Evolutionary conservation across 345 rosid species (phyloP).

Genomic region (Boechera stricta): DNA sequence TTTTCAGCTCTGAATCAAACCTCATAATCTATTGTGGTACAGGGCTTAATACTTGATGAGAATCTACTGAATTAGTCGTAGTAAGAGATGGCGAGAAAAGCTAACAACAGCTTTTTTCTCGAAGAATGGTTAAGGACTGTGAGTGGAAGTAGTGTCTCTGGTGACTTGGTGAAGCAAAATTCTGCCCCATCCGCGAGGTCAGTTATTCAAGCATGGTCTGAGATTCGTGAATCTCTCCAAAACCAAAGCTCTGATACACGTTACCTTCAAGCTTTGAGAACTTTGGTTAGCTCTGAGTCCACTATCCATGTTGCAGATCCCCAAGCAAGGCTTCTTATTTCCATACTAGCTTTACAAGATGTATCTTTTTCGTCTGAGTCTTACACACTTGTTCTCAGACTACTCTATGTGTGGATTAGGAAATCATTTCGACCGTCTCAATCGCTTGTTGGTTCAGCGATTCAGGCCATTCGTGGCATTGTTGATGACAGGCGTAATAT

Average conservation of each 20-base stretch:
- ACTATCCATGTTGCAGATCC: slow-evolving; percentile 93
- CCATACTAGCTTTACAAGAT: slow-evolving; percentile 60
- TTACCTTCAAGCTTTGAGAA: slow-evolving; percentile 68
- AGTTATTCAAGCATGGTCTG: slow-evolving; percentile 89
- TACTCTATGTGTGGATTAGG: slow-evolving; percentile 88
- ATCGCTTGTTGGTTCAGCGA: slow-evolving; percentile 62
- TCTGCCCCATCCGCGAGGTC: slow-evolving; percentile 70
- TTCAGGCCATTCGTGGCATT: slow-evolving; percentile 58
- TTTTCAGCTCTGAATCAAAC: slow-evolving; percentile 14
- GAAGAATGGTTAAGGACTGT: slow-evolving; percentile 76
- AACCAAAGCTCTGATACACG: slow-evolving; percentile 58
- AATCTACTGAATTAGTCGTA: background rate
- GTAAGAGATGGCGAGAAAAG: slow-evolving; percentile 65
- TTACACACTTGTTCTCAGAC: slow-evolving; percentile 63
- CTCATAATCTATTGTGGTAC: slow-evolving; percentile 2
- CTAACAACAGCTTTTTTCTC: slow-evolving; percentile 56
- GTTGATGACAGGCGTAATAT: slow-evolving; percentile 44
- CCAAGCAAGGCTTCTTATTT: slow-evolving; percentile 83
- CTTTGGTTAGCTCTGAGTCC: slow-evolving; percentile 61
- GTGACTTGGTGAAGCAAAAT: slow-evolving; percentile 39
- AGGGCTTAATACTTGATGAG: slow-evolving; percentile 2
- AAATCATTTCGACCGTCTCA: slow-evolving; percentile 76
- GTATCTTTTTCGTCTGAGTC: slow-evolving; percentile 59
- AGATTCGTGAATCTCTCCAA: slow-evolving; percentile 71
- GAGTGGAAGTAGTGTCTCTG: slow-evolving; percentile 47